phyloP scores from a whole-genome alignment of 192 early-diverging fungal genomes.

The Gaertneriomyces sp. region DNA sequence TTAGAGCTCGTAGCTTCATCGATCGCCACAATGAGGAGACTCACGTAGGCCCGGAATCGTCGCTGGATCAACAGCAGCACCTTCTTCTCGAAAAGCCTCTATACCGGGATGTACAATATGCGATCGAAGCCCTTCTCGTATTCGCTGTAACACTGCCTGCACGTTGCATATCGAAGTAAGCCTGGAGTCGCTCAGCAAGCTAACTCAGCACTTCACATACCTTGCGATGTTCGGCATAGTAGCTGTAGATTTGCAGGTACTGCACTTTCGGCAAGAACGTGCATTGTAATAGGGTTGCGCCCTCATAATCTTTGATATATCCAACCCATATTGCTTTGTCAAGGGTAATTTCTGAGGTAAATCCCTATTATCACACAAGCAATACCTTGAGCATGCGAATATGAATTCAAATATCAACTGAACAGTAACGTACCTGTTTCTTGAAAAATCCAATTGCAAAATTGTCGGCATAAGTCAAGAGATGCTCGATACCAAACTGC shows the following conservation, averaged over 20 bases:
- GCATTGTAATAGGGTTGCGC: slow-evolving; percentile 91
- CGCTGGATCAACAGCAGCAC: slow-evolving; percentile 64
- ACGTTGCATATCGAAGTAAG: background rate
- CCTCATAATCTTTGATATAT: slow-evolving; percentile 99
- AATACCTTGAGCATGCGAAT: background rate
- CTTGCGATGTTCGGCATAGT: slow-evolving; percentile 27
- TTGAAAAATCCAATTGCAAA: slow-evolving; percentile 98
- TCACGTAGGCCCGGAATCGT: slow-evolving; percentile 81
- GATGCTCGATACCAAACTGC: slow-evolving; percentile 72
- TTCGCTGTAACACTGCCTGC: slow-evolving; percentile 83
- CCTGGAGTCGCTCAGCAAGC: background rate
- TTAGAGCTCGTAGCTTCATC: background rate
- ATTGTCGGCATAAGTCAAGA: slow-evolving; percentile 98
- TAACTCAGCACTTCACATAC: slow-evolving; percentile 9
- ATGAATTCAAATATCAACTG: background rate
- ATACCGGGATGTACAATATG: slow-evolving; percentile 79
- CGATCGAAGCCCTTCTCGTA: slow-evolving; percentile 66
- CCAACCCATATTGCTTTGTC: slow-evolving; percentile 93
- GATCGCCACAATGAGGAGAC: slow-evolving; percentile 9
- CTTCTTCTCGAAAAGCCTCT: slow-evolving; percentile 53
- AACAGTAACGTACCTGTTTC: slow-evolving; percentile 65
- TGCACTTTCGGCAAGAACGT: slow-evolving; percentile 27
- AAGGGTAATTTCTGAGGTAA: slow-evolving; percentile 94
- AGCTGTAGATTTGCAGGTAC: slow-evolving; percentile 19
- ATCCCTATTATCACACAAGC: slow-evolving; percentile 56